phyloP scores from a whole-genome alignment of 2,329 filamentous ascomycete genomes.

The Didymella glomerata region DNA sequence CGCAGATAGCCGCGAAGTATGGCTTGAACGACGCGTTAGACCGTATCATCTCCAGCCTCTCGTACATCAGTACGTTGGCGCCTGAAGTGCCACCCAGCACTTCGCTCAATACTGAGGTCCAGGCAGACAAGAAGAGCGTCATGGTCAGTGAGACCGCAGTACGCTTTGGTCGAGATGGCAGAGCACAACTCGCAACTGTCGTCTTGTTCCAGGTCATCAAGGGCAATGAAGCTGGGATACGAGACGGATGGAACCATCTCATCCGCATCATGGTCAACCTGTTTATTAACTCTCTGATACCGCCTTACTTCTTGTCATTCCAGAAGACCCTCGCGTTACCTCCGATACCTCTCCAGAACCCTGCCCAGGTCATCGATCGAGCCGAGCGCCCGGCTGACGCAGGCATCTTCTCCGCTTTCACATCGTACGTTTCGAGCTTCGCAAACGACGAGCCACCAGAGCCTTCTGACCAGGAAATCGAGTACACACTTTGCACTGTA shows the following conservation, averaged over 20 bases:
- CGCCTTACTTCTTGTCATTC: conserved; percentile 75
- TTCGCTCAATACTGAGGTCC: conserved; percentile 90
- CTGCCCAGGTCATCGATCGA: conserved; percentile 91
- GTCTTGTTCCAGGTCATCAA: conserved; percentile 94
- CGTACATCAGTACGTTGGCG: conserved; percentile 88
- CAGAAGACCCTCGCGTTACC: conserved; percentile 74
- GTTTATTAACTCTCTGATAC: conserved; percentile 93
- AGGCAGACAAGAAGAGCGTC: conserved; percentile 87
- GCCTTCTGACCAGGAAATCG: conserved; percentile 94
- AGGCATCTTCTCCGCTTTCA: conserved; percentile 91
- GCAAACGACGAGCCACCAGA: conserved; percentile 97
- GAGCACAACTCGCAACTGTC: conserved; percentile 90
- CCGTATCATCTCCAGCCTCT: conserved; percentile 88
- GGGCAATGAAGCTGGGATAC: conserved; percentile 80
- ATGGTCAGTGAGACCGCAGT: conserved; percentile 99
- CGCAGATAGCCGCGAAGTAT: conserved; percentile 88
- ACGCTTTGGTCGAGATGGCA: conserved; percentile 91
- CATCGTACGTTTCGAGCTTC: conserved; percentile 98
- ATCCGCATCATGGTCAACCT: conserved; percentile 93
- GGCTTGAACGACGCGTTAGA: conserved; percentile 86
- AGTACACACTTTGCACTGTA: conserved; percentile 92
- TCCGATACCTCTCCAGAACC: conserved; percentile 86
- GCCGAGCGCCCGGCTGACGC: conserved; percentile 79
- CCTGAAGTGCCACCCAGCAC: conserved; percentile 81
- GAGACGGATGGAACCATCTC: conserved; percentile 80